Conservation (phyloP, 129 eudicot genomes). For the Kitagawia praeruptora region DNA sequence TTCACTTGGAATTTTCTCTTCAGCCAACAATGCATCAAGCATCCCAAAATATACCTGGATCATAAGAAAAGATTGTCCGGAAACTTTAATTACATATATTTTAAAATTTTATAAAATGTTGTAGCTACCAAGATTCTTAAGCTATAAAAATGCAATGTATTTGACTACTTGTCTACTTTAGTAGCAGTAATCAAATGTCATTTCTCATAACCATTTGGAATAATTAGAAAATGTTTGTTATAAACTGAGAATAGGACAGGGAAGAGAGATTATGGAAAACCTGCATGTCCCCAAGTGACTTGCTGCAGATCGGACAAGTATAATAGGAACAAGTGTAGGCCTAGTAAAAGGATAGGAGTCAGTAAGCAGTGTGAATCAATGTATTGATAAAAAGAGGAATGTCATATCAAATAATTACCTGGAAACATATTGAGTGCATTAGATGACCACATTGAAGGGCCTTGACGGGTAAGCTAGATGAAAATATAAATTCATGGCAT, state of each 20-base stretch:
- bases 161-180: neutral
- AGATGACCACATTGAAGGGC: slow-evolving; percentile 87
- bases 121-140: neutral
- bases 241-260: neutral
- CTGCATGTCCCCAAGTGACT: slow-evolving; percentile 95
- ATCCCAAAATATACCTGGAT: slow-evolving; percentile 67
- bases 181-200: neutral
- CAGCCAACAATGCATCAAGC: slow-evolving; percentile 86
- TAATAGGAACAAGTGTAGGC: slow-evolving; percentile 71
- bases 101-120: neutral
- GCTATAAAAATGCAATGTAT: neutral
- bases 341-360: slow-evolving; percentile 33
- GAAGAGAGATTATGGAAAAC: slow-evolving; percentile 12
- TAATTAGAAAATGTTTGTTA: neutral
- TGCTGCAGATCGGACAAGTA: slow-evolving; percentile 94
- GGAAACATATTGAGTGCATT: slow-evolving; percentile 96
- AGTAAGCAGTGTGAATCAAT: slow-evolving; percentile 11
- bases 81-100: neutral
- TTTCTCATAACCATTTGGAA: neutral
- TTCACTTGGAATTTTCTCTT: slow-evolving; percentile 78
- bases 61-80: neutral
- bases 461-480: slow-evolving; percentile 77
- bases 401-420: slow-evolving; percentile 33
- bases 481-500: slow-evolving; percentile 82
- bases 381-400: slow-evolving; percentile 1